phyloP scores from a whole-genome alignment of 371 early-diverging fungal genomes.

The Mucor racemosus region DNA sequence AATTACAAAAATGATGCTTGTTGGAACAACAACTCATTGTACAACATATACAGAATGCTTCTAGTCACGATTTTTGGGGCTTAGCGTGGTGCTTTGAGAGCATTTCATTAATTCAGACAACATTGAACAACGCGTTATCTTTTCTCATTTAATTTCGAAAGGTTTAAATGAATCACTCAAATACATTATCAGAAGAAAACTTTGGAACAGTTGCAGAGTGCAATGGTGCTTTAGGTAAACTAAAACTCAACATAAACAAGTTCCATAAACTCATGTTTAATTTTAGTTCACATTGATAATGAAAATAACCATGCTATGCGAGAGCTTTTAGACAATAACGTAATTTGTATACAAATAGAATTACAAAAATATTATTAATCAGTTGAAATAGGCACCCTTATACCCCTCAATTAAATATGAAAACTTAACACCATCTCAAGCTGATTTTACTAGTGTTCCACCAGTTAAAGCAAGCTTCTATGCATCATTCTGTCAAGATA shows the following conservation, averaged over 20 bases:
- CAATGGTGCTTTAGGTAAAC: constrained; percentile 20
- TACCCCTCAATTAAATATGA: constrained; percentile 29
- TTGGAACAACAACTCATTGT: neutral
- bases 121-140: constrained; percentile 1
- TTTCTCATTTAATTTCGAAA: neutral
- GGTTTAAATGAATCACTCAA: constrained; percentile 2
- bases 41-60: neutral
- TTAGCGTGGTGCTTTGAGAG: neutral
- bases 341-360: neutral
- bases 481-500: constrained; percentile 6
- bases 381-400: constrained; percentile 15
- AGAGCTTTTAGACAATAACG: constrained; percentile 9
- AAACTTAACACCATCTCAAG: neutral
- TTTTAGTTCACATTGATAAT: constrained; percentile 20
- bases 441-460: constrained; percentile 11
- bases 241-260: neutral
- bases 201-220: constrained; percentile 26
- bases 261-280: neutral
- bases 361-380: neutral
- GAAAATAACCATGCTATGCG: constrained; percentile 8
- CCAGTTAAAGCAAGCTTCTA: neutral
- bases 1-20: neutral
- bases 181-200: constrained; percentile 16
- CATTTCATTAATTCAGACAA: neutral
- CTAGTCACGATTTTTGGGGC: constrained; percentile 6